phyloP scores from a whole-genome alignment of 1,139 yeast species.

The Scheffersomyces titani region DNA sequence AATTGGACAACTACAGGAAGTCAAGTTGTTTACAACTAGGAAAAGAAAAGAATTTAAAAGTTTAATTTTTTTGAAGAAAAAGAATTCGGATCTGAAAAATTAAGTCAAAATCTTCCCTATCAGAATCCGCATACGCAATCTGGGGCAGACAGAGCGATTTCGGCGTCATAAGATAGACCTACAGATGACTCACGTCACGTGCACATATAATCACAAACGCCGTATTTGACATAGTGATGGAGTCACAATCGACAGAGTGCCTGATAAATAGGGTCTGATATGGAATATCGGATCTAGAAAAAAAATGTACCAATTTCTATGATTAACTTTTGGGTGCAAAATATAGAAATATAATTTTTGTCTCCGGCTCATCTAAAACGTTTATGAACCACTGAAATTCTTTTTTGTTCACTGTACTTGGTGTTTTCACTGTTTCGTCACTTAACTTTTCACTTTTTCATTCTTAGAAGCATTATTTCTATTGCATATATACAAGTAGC shows the following conservation, averaged over 20 bases:
- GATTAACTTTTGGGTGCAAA: not conserved
- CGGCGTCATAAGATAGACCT: not conserved
- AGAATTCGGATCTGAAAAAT: not conserved
- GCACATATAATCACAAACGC: not conserved
- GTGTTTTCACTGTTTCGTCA: no score
- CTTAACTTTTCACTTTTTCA: no score
- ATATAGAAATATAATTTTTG: not conserved
- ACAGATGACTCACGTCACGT: conserved; percentile 7
- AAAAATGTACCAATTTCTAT: no score
- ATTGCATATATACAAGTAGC: not conserved
- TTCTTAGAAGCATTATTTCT: not conserved
- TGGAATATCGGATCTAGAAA: no score
- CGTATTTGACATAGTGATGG: not conserved
- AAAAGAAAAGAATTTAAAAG: not conserved
- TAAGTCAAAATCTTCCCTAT: not conserved
- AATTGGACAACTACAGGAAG: conserved; percentile 1
- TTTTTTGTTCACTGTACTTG: no score
- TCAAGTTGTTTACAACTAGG: not conserved
- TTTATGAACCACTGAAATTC: no score
- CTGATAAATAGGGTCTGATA: no score
- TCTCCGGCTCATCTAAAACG: not conserved
- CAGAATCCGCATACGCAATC: not conserved
- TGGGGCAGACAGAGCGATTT: not conserved
- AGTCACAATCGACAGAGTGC: not conserved
- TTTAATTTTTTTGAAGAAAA: not conserved